These are phyloP conservation scores for Barnettozyma hawaiiensis DNA, from an alignment of 1,139 yeast species.

Conservation along the genomic window DNA sequence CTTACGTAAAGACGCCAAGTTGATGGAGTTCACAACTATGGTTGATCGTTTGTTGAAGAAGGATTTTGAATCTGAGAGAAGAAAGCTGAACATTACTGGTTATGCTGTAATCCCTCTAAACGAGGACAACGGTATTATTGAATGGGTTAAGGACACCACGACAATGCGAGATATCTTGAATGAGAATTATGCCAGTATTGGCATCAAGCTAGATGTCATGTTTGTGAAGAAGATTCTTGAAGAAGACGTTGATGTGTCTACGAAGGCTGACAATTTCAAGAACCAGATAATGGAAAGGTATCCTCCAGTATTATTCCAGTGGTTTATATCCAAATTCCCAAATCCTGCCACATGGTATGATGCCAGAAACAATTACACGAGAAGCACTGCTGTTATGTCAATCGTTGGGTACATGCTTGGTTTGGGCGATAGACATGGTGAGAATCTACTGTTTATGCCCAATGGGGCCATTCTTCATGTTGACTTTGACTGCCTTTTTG, in stretches of 20 bases:
- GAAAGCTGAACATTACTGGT: slow-evolving; percentile 67
- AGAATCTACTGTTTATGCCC: slow-evolving; percentile 73
- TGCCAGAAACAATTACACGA: slow-evolving; percentile 66
- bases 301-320: slow-evolving; percentile 75
- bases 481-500: slow-evolving; percentile 94
- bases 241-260: slow-evolving; percentile 22
- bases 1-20: slow-evolving; percentile 89
- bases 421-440: slow-evolving; percentile 94
- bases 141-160: slow-evolving; percentile 82
- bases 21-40: slow-evolving; percentile 88
- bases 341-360: slow-evolving; percentile 87
- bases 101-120: slow-evolving; percentile 88
- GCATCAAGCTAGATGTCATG: slow-evolving; percentile 27
- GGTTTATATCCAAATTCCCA: slow-evolving; percentile 87
- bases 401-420: slow-evolving; percentile 91
- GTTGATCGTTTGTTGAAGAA: slow-evolving; percentile 66
- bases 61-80: slow-evolving; percentile 66
- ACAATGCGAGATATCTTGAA: slow-evolving; percentile 70
- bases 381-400: slow-evolving; percentile 94
- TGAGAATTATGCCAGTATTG: slow-evolving; percentile 37
- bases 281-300: slow-evolving; percentile 34
- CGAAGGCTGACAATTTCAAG: slow-evolving; percentile 28
- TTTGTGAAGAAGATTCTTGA: slow-evolving; percentile 21
- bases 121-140: slow-evolving; percentile 85
- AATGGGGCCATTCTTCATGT: slow-evolving; percentile 86